Percentiles rank a stretch among this genome's conserved stretches.
phyloP scores from a whole-genome alignment of 257 asterid genomes.

The Rhazya stricta region DNA sequence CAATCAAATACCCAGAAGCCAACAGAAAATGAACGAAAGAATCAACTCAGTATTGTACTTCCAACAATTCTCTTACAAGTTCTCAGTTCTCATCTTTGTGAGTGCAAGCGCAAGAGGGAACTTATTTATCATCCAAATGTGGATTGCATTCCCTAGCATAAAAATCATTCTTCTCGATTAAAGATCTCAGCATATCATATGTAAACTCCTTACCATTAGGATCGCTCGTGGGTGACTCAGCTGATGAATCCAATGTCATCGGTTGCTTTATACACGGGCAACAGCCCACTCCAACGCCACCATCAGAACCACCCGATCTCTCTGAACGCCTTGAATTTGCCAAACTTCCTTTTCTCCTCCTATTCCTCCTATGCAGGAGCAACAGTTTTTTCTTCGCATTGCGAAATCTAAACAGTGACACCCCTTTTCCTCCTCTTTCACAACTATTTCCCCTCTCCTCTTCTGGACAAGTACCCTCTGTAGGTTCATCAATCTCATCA shows the following conservation, averaged over 20 bases:
- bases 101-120: not conserved
- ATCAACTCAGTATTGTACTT: not conserved
- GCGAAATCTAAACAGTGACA: constrained; percentile 32
- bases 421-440: constrained; percentile 32
- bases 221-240: constrained; percentile 77
- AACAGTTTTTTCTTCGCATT: constrained; percentile 35
- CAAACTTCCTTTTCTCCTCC: constrained; percentile 34
- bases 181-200: constrained; percentile 51
- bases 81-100: not conserved
- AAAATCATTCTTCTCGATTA: constrained; percentile 83
- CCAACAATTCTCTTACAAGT: not conserved
- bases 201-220: constrained; percentile 72
- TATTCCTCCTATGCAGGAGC: constrained; percentile 25
- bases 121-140: constrained; percentile 36
- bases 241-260: constrained; percentile 49
- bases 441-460: constrained; percentile 24
- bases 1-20: not conserved
- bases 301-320: constrained; percentile 6
- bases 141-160: constrained; percentile 69
- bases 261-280: constrained; percentile 47
- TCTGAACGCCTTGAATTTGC: constrained; percentile 38
- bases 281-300: constrained; percentile 30
- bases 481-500: constrained; percentile 18
- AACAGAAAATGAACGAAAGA: constrained; percentile 2
- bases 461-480: constrained; percentile 16